Evolutionary conservation across 1,284 basidiomycete genomes (phyloP).

Genomic region (Veloboletus limbatus): DNA sequence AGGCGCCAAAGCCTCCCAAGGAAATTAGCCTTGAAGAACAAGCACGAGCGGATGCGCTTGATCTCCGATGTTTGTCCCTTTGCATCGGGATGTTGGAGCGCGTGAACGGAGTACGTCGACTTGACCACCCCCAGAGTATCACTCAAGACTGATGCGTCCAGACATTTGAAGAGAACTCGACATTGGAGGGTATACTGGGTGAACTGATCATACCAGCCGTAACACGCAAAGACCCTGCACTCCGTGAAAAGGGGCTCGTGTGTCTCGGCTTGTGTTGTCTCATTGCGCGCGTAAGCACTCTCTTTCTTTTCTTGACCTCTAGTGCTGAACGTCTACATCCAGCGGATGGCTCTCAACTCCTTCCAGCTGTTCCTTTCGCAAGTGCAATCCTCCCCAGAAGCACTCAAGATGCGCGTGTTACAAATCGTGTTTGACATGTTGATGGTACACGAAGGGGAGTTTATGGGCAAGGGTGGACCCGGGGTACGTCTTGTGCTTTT

Average conservation of each 20-base stretch:
- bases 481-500: conserved; percentile 38
- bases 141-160: conserved; percentile 28
- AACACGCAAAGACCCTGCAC: conserved; percentile 77
- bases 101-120: conserved; percentile 72
- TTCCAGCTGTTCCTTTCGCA: conserved; percentile 91
- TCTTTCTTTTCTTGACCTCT: not conserved
- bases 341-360: conserved; percentile 89
- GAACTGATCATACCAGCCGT: conserved; percentile 93
- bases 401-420: conserved; percentile 78
- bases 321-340: not conserved
- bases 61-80: conserved; percentile 82
- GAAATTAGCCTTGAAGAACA: conserved; percentile 58
- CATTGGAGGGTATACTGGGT: conserved; percentile 84
- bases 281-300: conserved; percentile 66
- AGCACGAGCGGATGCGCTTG: conserved; percentile 63
- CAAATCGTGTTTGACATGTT: conserved; percentile 90
- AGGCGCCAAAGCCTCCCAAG: conserved; percentile 34
- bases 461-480: conserved; percentile 56
- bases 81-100: conserved; percentile 91
- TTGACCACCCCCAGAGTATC: not conserved
- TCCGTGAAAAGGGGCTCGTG: conserved; percentile 86
- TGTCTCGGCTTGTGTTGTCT: conserved; percentile 89
- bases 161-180: conserved; percentile 93
- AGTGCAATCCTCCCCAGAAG: conserved; percentile 73
- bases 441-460: conserved; percentile 84